Conservation (phyloP, 768 basidiomycete genomes). For the Tulasnella sp. region DNA sequence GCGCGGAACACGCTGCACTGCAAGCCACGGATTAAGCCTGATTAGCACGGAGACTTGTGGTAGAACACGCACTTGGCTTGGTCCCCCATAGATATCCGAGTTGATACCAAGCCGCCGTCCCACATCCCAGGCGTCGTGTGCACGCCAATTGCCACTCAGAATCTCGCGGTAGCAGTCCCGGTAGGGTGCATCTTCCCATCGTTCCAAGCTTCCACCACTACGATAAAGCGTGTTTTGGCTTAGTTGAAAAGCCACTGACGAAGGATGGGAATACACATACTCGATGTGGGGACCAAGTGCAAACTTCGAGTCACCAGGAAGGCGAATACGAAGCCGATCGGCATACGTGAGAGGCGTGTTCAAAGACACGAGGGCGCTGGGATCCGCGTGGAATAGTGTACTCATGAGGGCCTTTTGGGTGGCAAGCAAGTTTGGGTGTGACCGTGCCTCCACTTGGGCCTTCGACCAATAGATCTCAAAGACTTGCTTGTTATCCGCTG, state of each 20-base stretch:
- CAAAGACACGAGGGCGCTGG: conserved; percentile 35
- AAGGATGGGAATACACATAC: not conserved
- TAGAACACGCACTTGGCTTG: conserved; percentile 14
- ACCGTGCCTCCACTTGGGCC: conserved; percentile 52
- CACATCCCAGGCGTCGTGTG: conserved; percentile 56
- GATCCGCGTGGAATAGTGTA: conserved; percentile 44
- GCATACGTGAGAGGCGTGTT: conserved; percentile 58
- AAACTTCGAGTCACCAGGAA: conserved; percentile 57
- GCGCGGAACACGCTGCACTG: conserved; percentile 30
- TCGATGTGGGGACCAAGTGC: conserved; percentile 45
- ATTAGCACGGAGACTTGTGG: not conserved
- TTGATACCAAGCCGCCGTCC: conserved; percentile 46
- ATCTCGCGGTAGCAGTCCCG: conserved; percentile 32
- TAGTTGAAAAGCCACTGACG: not conserved
- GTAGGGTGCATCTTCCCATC: conserved; percentile 48
- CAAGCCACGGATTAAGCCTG: not conserved
- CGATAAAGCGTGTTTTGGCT: conserved; percentile 22
- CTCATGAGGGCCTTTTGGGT: conserved; percentile 45
- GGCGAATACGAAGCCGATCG: conserved; percentile 61
- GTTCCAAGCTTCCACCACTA: conserved; percentile 63
- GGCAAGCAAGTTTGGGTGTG: conserved; percentile 44
- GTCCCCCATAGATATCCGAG: conserved; percentile 49
- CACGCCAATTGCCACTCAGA: conserved; percentile 46
- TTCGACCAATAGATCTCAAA: conserved; percentile 61
- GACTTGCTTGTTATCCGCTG: conserved; percentile 52